Conservation (phyloP, 352 stramenopile genomes). For the Pythium aphanidermatum region DNA sequence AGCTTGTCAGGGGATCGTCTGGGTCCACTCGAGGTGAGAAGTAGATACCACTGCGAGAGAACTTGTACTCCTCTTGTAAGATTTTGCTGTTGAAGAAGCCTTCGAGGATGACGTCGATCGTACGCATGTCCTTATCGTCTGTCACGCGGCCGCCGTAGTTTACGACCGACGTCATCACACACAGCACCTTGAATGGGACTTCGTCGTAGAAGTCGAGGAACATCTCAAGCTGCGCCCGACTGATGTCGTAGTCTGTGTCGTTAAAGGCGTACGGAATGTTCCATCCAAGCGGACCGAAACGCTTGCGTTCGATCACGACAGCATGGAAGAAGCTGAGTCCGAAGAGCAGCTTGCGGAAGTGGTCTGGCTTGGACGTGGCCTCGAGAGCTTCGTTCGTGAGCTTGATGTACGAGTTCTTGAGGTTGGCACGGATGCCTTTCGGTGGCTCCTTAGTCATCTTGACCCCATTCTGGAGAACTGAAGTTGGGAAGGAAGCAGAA, state of each 20-base stretch:
- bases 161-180: conserved; percentile 83
- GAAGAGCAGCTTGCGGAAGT: conserved; percentile 88
- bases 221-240: conserved; percentile 82
- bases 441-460: conserved; percentile 95
- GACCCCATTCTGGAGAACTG: conserved; percentile 88
- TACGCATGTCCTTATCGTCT: conserved; percentile 89
- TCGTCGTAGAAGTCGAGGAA: conserved; percentile 89
- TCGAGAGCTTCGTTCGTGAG: conserved; percentile 76
- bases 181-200: conserved; percentile 83
- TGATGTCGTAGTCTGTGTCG: conserved; percentile 84
- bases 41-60: conserved; percentile 70
- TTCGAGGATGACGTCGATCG: conserved; percentile 77
- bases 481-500: conserved; percentile 75
- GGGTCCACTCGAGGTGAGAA: conserved; percentile 54
- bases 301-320: conserved; percentile 81
- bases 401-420: conserved; percentile 89
- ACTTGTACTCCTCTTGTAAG: conserved; percentile 51
- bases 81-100: conserved; percentile 77
- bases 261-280: conserved; percentile 95
- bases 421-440: conserved; percentile 85
- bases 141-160: conserved; percentile 94
- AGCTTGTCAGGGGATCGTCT: conserved; percentile 64
- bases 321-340: conserved; percentile 78
- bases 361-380: conserved; percentile 59
- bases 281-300: conserved; percentile 89